These are phyloP conservation scores for Neoarthrinium moseri DNA, from an alignment of 2,329 filamentous ascomycete genomes.

Conservation along the genomic window DNA sequence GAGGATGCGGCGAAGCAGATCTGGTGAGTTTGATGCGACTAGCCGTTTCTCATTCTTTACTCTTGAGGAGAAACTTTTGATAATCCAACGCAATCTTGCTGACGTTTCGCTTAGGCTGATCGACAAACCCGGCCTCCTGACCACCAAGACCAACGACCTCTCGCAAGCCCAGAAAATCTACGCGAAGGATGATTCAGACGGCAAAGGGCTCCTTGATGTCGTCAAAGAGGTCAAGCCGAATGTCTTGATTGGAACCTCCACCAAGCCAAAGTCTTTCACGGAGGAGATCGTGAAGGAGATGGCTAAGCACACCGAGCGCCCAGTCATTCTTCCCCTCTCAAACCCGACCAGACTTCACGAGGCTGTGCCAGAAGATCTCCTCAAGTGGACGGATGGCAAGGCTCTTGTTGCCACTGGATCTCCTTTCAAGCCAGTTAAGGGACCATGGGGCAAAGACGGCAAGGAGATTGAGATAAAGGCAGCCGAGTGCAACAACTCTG, in stretches of 20 bases:
- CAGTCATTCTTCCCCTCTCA: conserved; percentile 78
- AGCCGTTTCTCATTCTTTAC: not conserved
- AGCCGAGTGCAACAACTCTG: conserved; percentile 87
- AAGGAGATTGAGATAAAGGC: conserved; percentile 43
- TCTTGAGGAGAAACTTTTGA: no score
- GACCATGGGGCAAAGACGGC: conserved; percentile 49
- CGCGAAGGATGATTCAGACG: conserved; percentile 59
- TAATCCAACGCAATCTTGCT: no score
- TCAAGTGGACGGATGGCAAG: conserved; percentile 74
- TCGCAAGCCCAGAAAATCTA: conserved; percentile 68
- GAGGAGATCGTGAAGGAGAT: conserved; percentile 73
- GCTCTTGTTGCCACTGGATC: conserved; percentile 81
- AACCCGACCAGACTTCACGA: conserved; percentile 86
- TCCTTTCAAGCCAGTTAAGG: conserved; percentile 73
- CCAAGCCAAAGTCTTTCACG: conserved; percentile 73
- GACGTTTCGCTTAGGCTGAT: conserved; percentile 72
- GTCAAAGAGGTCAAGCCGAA: conserved; percentile 73
- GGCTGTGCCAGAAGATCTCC: conserved; percentile 73
- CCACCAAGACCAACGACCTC: conserved; percentile 58
- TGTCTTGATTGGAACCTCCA: conserved; percentile 81
- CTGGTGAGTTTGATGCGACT: conserved; percentile 50
- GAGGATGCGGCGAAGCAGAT: conserved; percentile 79
- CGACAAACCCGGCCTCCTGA: conserved; percentile 77
- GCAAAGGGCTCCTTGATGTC: conserved; percentile 62
- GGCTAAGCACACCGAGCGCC: conserved; percentile 68